Percentiles rank a stretch among this genome's conserved stretches.
phyloP scores from a whole-genome alignment of 1,284 basidiomycete species.

The Leccinum pachyderme region DNA sequence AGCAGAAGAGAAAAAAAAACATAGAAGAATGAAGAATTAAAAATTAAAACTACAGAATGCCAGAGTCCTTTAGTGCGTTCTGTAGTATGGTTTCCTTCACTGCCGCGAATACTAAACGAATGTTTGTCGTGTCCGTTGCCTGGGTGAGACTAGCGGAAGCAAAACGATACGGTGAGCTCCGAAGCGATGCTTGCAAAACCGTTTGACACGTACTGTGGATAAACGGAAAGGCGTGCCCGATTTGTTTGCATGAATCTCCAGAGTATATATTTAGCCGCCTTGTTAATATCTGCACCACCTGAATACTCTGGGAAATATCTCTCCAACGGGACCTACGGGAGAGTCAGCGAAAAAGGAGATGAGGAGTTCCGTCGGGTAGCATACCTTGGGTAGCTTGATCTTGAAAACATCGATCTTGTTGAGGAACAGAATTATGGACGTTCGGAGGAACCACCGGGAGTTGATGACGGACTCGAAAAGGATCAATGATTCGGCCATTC shows the following conservation, averaged over 20 bases:
- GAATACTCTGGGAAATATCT: slow-evolving; percentile 95
- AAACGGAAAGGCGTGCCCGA: slow-evolving; percentile 82
- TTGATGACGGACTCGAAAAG: slow-evolving; percentile 97
- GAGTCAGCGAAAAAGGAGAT: slow-evolving; percentile 3
- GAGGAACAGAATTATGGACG: slow-evolving; percentile 89
- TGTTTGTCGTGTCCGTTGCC: slow-evolving; percentile 78
- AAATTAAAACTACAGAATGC: slow-evolving; percentile 50
- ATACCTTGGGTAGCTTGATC: slow-evolving; percentile 82
- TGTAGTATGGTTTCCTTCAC: slow-evolving; percentile 98
- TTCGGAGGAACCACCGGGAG: slow-evolving; percentile 94
- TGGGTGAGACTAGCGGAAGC: slow-evolving; percentile 52
- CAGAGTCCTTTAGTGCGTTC: slow-evolving; percentile 82
- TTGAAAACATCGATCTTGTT: slow-evolving; percentile 98
- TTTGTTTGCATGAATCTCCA: slow-evolving; percentile 98
- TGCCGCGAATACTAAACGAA: slow-evolving; percentile 92
- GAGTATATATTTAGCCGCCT: slow-evolving; percentile 96
- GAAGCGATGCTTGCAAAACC: background rate
- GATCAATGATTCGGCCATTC: slow-evolving; percentile 92
- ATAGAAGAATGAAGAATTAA: background rate
- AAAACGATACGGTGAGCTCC: background rate
- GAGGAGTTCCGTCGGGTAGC: background rate
- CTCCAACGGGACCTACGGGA: slow-evolving; percentile 69
- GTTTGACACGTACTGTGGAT: slow-evolving; percentile 76
- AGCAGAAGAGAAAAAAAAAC: background rate
- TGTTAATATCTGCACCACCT: slow-evolving; percentile 92